Base-by-base conservation (phyloP, 139 green algal genomes). In the Auxenochlorella protothecoides region DNA sequence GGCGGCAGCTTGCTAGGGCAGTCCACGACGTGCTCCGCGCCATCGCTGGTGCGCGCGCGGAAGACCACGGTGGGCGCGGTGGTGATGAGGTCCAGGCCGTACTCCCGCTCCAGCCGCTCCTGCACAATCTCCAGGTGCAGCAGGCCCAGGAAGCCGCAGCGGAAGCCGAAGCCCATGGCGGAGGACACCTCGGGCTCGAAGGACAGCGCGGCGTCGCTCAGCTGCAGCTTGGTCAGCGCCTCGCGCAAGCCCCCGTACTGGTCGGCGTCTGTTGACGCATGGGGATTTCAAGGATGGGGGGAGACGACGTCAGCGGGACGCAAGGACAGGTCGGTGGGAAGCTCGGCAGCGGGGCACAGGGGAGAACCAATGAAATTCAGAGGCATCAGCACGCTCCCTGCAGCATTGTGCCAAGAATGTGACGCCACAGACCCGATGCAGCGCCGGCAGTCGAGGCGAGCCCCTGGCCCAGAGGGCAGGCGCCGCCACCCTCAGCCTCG, bases 71-170 rank as follows among this genome's bases (percentile, higher is more conserved):
- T 97, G 72, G 93, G 93, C 11, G 90, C 79, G 4, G 89, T 95
- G 14, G 83, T 82, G 27, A 96, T 85, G 5, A 96, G 81, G 5
- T 68, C 78, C 2, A 85, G 81, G 16, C 83, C 86, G 73, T 94
- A 83, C 82, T 97, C 91, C 57, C 93, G 87, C 72, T 92, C 78
- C 73, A 94, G 72, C 52, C 90, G 81, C 80, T 92, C 87, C 44
- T 87, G 85, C 73, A 98, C 97, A 8, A 98, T 67, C 65, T 98
- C 91, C 80, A 95, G 88, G 85, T 98, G 93, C 15, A 98, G 83
- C 66, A 94, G 79, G 10, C 92, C 92, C 65, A 97, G 80, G 72
- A 97, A 97, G 27, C 92, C 86, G 69, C 84, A 92, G 65, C 91
- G 79, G 81, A 96, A 97, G 54, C 93, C 93, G 15, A 88, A 81